These are phyloP conservation scores for Rhodosporidiobolus odoratus DNA, from an alignment of 768 basidiomycete genomes.

Conservation along the genomic window DNA sequence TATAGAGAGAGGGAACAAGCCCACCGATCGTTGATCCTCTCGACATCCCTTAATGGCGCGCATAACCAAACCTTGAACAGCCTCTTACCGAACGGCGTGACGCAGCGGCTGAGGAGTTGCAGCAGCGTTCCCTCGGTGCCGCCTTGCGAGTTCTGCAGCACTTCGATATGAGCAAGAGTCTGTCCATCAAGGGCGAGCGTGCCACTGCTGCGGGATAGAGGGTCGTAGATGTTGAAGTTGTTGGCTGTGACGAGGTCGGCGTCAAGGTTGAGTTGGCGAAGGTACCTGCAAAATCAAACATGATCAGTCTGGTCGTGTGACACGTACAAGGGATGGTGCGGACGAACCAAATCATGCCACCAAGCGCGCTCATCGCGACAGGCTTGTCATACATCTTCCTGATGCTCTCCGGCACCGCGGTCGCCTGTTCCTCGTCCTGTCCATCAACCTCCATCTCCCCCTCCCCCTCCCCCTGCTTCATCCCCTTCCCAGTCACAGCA, in stretches of 20 bases:
- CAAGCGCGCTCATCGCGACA: constrained; percentile 74
- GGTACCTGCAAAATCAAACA: constrained; percentile 55
- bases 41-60: constrained; percentile 73
- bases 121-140: constrained; percentile 79
- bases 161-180: constrained; percentile 90
- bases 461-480: constrained; percentile 51
- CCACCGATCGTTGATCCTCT: constrained; percentile 83
- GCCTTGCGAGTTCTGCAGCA: constrained; percentile 87
- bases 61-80: constrained; percentile 96
- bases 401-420: constrained; percentile 64
- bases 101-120: constrained; percentile 71
- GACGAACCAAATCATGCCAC: constrained; percentile 79
- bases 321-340: neutral
- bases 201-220: constrained; percentile 69
- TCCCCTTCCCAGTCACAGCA: constrained; percentile 10
- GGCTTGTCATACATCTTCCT: constrained; percentile 62
- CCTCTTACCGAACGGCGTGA: constrained; percentile 91
- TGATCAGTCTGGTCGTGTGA: neutral
- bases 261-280: constrained; percentile 89
- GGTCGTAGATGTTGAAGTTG: constrained; percentile 73
- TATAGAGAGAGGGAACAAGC: constrained; percentile 7
- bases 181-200: constrained; percentile 85
- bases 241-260: constrained; percentile 90
- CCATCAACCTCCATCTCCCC: constrained; percentile 45
- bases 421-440: constrained; percentile 45